Base-by-base conservation (phyloP, 352 stramenopile species). In the Pythium apleroticum region DNA sequence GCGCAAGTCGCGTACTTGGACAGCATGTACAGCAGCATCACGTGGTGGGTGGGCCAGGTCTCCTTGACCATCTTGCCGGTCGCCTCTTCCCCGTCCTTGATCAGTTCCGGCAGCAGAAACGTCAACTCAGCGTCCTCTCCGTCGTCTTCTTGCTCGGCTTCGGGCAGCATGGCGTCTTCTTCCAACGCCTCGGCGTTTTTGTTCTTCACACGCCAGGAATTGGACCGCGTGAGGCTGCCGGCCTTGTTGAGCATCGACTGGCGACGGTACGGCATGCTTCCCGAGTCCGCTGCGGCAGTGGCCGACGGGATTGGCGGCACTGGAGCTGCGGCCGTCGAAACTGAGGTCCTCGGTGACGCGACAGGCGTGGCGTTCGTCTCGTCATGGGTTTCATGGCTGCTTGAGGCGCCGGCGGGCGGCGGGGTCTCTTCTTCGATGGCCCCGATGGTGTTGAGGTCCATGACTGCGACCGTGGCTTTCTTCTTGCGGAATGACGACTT, bases 1-100 rank as follows among this genome's bases (percentile, higher is more conserved):
- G 91, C 91, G 59, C 89, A 86, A 5, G 87, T 77, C 17, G 89
- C 89, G 68, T 98, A 97, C 30, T 96, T 72, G 41, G 86, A 89
- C 31, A 97, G 86, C 60, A 97, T 84, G 64, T 82, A 88, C 12
- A 88, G 72, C 33, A 88, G 35, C 76, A 81, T 86, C 11, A 88
- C 66, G 28, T 86, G 73, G 63, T 86, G 75, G 0, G 62, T 67
- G 7, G 79, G 78, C 78, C 78, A 88, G 24, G 65, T 79, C 55
- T 88, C 78, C n/a, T 69, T 61, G 41, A 88, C 78, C 19, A 59
- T 63, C 35, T 61, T 52, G 8, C 70, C 75, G 11, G 72, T 71
- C 6, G 68, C 80, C n/a, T 75, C 68, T 27, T 78, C 74, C 12
- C 69, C 78, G 46, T 84, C 75, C 56, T 80, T 80, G 27, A 69